phyloP scores from a whole-genome alignment of 345 rosid species.

The Hibiscus tridactylites region DNA sequence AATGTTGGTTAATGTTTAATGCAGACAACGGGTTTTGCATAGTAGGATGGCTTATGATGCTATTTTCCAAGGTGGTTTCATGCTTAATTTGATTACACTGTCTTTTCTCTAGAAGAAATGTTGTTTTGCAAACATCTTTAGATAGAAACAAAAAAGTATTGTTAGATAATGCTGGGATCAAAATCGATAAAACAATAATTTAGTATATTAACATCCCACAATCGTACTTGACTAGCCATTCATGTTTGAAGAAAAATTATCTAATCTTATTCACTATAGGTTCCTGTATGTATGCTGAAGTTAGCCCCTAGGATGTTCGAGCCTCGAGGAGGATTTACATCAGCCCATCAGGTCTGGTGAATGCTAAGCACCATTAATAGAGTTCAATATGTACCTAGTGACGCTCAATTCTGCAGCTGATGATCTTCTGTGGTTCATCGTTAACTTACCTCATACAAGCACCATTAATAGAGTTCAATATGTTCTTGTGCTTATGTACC shows the following conservation, averaged over 20 bases:
- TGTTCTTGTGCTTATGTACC: neutral
- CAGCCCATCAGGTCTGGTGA: conserved; percentile 64
- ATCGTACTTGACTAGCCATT: conserved; percentile 8
- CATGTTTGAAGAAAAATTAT: neutral
- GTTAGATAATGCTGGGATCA: too few relatives aligned
- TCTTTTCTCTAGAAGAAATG: neutral
- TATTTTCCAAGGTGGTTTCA: conserved; percentile 41
- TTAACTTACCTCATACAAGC: conserved; percentile 40
- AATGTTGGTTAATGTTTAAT: neutral
- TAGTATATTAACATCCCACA: neutral
- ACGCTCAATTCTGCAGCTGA: conserved; percentile 37
- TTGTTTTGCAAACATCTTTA: neutral
- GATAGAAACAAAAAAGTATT: neutral
- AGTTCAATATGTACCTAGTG: neutral
- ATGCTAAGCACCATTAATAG: neutral
- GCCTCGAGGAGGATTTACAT: conserved; percentile 56
- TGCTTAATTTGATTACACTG: neutral
- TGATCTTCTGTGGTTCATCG: conserved; percentile 61
- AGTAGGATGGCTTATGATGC: conserved; percentile 59
- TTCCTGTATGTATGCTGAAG: conserved; percentile 76
- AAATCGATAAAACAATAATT: too few relatives aligned
- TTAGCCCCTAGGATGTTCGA: conserved; percentile 53
- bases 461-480: neutral
- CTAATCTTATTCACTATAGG: conserved; percentile 23
- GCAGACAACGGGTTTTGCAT: conserved; percentile 66